A percentile compares a stretch with the other conserved stretches of the same genome.
phyloP scores from a whole-genome alignment of 2,329 filamentous ascomycete species.

The Mollisia scopiformis region DNA sequence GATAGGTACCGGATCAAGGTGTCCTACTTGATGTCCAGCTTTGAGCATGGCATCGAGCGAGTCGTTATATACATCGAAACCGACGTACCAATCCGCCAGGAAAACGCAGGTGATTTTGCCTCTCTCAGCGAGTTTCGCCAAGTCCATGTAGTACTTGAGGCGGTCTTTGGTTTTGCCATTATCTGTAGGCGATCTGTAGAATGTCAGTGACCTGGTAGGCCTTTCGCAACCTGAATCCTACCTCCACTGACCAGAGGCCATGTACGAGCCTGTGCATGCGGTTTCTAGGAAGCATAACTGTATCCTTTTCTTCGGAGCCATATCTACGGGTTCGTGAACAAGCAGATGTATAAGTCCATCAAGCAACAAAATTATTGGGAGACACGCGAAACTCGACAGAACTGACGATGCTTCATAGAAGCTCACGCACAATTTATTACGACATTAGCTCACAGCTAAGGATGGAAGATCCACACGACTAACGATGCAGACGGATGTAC shows the following conservation, averaged over 20 bases:
- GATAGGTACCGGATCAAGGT: conserved; percentile 55
- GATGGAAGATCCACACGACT: background rate
- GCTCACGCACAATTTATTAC: background rate
- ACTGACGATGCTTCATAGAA: background rate
- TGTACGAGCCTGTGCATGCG: conserved; percentile 10
- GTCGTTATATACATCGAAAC: conserved; percentile 11
- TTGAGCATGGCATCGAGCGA: conserved; percentile 5
- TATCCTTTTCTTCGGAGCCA: conserved; percentile 7
- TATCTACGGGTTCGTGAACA: background rate
- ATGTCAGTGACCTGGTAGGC: background rate
- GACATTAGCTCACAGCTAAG: background rate
- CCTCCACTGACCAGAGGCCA: conserved; percentile 13
- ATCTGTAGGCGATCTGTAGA: conserved; percentile 1
- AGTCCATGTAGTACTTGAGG: conserved; percentile 13
- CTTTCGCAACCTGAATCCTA: background rate
- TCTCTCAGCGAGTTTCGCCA: conserved; percentile 55
- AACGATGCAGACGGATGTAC: background rate
- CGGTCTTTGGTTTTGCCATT: conserved; percentile 16
- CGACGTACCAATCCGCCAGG: conserved; percentile 62
- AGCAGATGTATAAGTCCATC: too few species aligned
- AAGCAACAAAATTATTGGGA: too few species aligned
- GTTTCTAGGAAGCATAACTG: conserved; percentile 15
- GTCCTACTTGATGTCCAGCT: conserved; percentile 29
- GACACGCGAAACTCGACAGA: too few species aligned
- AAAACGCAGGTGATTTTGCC: conserved; percentile 67